Base-by-base conservation (phyloP, 1,284 basidiomycete species). In the Exsudoporus floridanus region DNA sequence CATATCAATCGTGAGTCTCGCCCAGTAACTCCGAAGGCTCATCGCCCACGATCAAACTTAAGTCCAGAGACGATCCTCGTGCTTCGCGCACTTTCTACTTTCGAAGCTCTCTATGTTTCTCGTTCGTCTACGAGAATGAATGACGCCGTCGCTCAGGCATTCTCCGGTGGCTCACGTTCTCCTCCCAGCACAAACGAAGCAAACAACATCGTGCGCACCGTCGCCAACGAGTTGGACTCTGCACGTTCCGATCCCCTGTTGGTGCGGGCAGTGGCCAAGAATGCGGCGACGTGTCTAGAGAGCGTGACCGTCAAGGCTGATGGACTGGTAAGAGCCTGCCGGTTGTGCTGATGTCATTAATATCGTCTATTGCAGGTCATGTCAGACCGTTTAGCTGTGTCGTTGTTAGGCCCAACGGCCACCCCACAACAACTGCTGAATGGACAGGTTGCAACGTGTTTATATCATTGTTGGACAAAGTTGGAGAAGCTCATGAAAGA, bases 191-290 rank as follows among this genome's bases (percentile, higher is more conserved):
- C 83, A 33, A 79, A 76, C 30, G 93, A 96, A 51, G 94, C 91
- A 5, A 73, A 86, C 5, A 84, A 83, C 48, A 77, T 94, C 31
- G 84, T 89, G 1, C 79, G 94, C 10, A 80, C 83, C 0, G 77
- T 95, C 34, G 82, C 84, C 16, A 98, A 98, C 67, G 94, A 97
- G 67, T 79, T 98, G 4, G 95, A 98, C 69, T 84, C 92, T 2
- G 94, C 93, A 4, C 83, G 89, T 52, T 98, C 97, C 66, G 95
- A 98, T 70, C 95, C 95, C 0, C 66, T 98, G 28, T 76, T 98
- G 8, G 83, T 93, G 7, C 80, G 81, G 50, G 81, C 83, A 2
- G 86, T 95, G 5, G 91, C 93, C 5, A 86, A 86, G 61, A 87
- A 84, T 63, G 84, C 82, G 0, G 77, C 76, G 13, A 75, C 80